Base-by-base conservation (phyloP, 2,329 filamentous ascomycete species). In the Cryphonectria japonica region DNA sequence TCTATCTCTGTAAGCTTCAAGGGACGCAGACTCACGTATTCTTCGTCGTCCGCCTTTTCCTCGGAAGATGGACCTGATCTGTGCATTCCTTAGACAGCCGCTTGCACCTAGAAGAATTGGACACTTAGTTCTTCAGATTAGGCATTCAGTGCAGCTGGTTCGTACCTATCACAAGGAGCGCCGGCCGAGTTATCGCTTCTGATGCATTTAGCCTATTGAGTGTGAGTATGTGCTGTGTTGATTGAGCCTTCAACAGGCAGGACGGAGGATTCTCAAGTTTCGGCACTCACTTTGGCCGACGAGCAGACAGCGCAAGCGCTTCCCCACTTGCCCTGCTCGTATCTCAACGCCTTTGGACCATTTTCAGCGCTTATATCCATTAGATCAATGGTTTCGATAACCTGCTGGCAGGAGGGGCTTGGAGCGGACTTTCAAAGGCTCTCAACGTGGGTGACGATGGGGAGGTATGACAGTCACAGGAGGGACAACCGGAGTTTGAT, bases 31-130 rank as follows among this genome's bases (percentile, higher is more conserved):
- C 85, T 80, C 78, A 87, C 85, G 85, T 87, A 43, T 84, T 83
- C 71, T 84, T 86, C 46, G 78, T 79, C 43, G 84, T 82, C 74
- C 85, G 80, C 79, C 87, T 87, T 77, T 87, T 87, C 41, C 85
- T 80, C 3, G 84, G 84, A 34, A 81, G 82, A 74, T 85, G 85
- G 37, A 85, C 76, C 74, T 87, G 85, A 14, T 78, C 79, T 0
- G 80, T 77, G 71, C 85, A 87, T 46, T 83, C 80, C 72, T 86
- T 87, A 52, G 81, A 80, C 6, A 87, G 77, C 19, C 85, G 79
- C 70, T 85, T 80, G 71, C 85, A 87, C 71, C 85, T 86, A 73
- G 11, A 1, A 68, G 41, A 13, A 26, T 9, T 29, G 2, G n/a
- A 6, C 22, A 1, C 2, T 65, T 32, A 64, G 57, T 64, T 41